Evolutionary conservation across 192 early-diverging fungal genomes (phyloP), one percentile per base, ranked within the genome.

Genomic region (Backusella australiensis): DNA sequence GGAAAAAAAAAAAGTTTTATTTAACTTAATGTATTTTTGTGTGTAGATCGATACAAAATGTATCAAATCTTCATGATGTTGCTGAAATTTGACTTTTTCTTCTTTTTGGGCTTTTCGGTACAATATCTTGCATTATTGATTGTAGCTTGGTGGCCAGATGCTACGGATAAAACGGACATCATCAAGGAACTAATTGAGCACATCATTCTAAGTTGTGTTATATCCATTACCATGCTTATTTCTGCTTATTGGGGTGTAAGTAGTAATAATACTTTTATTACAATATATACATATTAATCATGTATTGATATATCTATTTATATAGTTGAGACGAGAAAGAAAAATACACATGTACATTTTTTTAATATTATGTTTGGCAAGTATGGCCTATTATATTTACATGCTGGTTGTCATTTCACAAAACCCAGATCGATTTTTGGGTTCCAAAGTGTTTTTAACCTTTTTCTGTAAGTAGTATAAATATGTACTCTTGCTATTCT

Each of bases 11-110:
- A 32, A 32, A 14, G 3, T 32, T 63, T 15, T 74, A n/a, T 46
- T n/a, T 19, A 26, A 19, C 35, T 66, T 36, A 15, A 66, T 29
- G 8, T 69, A n/a, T 35, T 56, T 17, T n/a, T 34, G 34, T 34
- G 21, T 41, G 32, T 82, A 88, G 86, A 90, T 38, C 87, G 87
- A 74, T 95, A 92, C 85, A 92, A 90, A 78, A 89, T 89, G 79
- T 90, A 93, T 69, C 93, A 93, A 78, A 91, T 95, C 69, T 88
- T 95, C 74, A 89, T 93, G 67, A 95, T 92, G 78, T 80, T 95
- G 42, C 84, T 95, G 63, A 95, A 95, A 81, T 91, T 95, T 19
- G 91, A 94, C 74, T 84, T 94, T 52, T 93, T 94, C 76, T 94
- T 94, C 52, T 91, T 94, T 53, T 86, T 94, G 38, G 88, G 91